These are phyloP conservation scores for Fusarium sp. DNA, from an alignment of 2,329 filamentous ascomycete genomes.

Conservation along the genomic window DNA sequence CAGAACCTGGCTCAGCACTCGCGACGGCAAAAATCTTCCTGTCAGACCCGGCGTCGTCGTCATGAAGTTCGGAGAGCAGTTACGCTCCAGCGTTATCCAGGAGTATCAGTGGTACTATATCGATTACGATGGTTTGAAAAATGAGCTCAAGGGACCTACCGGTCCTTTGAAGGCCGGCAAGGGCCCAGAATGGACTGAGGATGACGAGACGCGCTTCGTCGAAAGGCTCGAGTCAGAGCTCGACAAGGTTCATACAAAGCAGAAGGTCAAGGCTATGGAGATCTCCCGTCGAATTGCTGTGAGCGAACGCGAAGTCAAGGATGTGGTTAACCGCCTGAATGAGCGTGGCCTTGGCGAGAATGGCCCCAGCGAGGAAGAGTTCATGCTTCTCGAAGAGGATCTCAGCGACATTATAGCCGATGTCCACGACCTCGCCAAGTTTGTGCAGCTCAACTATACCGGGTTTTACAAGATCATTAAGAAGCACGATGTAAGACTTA, in stretches of 20 bases:
- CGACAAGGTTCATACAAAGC: constrained; percentile 97
- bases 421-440: constrained; percentile 97
- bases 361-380: constrained; percentile 86
- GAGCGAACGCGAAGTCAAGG: constrained; percentile 88
- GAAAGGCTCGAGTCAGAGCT: constrained; percentile 88
- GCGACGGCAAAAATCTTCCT: constrained; percentile 40
- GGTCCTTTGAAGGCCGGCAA: constrained; percentile 56
- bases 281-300: constrained; percentile 90
- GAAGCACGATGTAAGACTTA: constrained; percentile 85
- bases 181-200: constrained; percentile 81
- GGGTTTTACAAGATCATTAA: constrained; percentile 99
- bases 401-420: constrained; percentile 98
- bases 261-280: constrained; percentile 96
- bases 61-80: constrained; percentile 95
- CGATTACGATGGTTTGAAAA: constrained; percentile 93
- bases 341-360: constrained; percentile 66
- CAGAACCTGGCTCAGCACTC: constrained; percentile 54
- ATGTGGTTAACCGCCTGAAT: constrained; percentile 82
- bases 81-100: constrained; percentile 93
- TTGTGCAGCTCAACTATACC: constrained; percentile 97
- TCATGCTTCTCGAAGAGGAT: constrained; percentile 91
- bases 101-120: constrained; percentile 99
- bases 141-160: constrained; percentile 80
- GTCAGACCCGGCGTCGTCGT: constrained; percentile 63
- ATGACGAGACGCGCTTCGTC: constrained; percentile 91